Percentiles rank a stretch among this genome's conserved stretches.
Evolutionary conservation across 495 filamentous ascomycete species (phyloP).

Genomic region (Podospora pseudoanserina): DNA sequence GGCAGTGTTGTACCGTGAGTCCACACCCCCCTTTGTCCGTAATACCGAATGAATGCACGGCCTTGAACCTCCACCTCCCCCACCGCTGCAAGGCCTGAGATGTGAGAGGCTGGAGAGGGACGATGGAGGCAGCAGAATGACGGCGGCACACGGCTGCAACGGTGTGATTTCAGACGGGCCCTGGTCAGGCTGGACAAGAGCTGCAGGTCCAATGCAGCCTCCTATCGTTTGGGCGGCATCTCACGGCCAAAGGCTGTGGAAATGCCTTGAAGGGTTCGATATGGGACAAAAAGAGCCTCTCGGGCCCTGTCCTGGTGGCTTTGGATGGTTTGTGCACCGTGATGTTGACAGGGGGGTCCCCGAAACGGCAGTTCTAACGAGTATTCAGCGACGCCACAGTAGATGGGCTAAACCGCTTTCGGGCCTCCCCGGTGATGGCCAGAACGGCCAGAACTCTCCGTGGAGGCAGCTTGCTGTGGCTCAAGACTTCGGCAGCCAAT

Average conservation of each 20-base stretch:
- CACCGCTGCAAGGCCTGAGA: slow-evolving; percentile 4
- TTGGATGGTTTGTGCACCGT: slow-evolving; percentile 12
- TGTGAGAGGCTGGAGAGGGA: background rate
- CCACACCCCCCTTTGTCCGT: slow-evolving; percentile 2
- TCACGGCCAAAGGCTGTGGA: slow-evolving; percentile 7
- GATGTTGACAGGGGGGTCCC: slow-evolving; percentile 15
- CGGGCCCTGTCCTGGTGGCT: slow-evolving; percentile 28
- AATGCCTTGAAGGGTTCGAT: slow-evolving; percentile 10
- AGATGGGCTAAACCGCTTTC: slow-evolving; percentile 12
- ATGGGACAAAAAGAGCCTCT: slow-evolving; percentile 21
- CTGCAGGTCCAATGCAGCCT: slow-evolving; percentile 16
- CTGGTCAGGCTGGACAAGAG: slow-evolving; percentile 20
- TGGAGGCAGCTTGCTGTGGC: slow-evolving; percentile 25
- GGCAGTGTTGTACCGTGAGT: slow-evolving; percentile 17
- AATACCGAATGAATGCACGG: slow-evolving; percentile 8
- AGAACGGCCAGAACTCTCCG: slow-evolving; percentile 12
- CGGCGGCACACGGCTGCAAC: slow-evolving; percentile 14
- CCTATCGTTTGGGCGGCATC: background rate
- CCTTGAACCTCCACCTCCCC: background rate
- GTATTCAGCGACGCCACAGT: slow-evolving; percentile 33
- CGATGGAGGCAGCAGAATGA: slow-evolving; percentile 2
- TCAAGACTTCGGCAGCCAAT: slow-evolving; percentile 24
- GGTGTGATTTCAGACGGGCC: slow-evolving; percentile 19
- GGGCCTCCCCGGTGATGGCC: slow-evolving; percentile 13
- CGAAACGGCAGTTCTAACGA: slow-evolving; percentile 30